Percentiles rank a stretch among this genome's conserved stretches.
These are phyloP conservation scores for Brasenia schreberi DNA, from an alignment of 164 flowering plant genomes.

Conservation along the genomic window DNA sequence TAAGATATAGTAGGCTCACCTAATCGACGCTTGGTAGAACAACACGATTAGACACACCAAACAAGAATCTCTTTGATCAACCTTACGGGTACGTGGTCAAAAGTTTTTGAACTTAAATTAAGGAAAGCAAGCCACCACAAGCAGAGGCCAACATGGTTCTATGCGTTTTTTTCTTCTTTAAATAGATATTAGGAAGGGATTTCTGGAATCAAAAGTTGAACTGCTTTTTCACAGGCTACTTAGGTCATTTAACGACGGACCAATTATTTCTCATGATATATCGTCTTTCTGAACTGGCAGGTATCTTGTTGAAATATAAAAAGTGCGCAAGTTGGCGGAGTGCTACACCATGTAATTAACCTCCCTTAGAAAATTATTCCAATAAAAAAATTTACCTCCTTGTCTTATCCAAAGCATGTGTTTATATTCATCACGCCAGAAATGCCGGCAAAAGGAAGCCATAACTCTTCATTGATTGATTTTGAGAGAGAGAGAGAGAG, in stretches of 20 bases:
- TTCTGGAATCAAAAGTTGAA: not conserved
- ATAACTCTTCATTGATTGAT: not conserved
- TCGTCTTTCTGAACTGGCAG: not conserved
- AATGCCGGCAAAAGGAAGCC: not conserved
- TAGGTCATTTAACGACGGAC: not conserved
- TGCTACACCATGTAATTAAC: not conserved
- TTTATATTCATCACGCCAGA: not conserved
- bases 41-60: too few species aligned
- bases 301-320: not conserved
- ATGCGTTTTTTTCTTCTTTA: too few species aligned
- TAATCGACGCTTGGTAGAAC: too few species aligned
- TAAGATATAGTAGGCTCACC: too few species aligned
- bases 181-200: not conserved
- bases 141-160: not conserved
- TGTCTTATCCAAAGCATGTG: not conserved
- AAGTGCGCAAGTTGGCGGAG: not conserved
- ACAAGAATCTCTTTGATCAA: too few species aligned
- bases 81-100: too few species aligned
- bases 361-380: not conserved
- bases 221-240: not conserved
- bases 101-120: not conserved
- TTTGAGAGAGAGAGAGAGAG: slow-evolving; percentile 3
- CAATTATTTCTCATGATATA: not conserved
- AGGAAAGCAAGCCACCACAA: not conserved
- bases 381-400: not conserved